Base-by-base conservation (phyloP, 306 rosid genomes). In the Arachis stenosperma region DNA sequence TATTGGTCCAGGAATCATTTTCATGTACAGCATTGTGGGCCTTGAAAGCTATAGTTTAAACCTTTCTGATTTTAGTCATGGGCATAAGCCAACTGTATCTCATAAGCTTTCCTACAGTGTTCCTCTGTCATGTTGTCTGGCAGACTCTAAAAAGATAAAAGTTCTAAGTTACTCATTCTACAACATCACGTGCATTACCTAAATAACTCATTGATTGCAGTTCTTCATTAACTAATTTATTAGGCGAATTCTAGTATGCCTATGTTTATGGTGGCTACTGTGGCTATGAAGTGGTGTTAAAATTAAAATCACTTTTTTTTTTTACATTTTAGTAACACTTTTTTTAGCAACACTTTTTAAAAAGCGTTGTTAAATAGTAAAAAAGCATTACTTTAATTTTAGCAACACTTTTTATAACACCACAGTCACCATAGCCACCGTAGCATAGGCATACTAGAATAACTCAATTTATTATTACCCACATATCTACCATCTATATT, bases 1-100 rank as follows among this genome's bases (percentile, higher is more conserved):
- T 74, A 77, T 66, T 60, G 42, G 76, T 67, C 7, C 69, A 48
- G 67, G 70, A 81, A 55, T 69, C 74, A 52, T 43, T 75, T 55
- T 78, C 68, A 42, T 33, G 77, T 66, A 67, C 64, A 48, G 22
- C 29, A 33, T n/a, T 68, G 6, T 83, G 65, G 61, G 40, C 30
- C 47, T 56, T 57, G 54, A 60, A 57, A 47, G 57, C 61, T 40
- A 54, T 70, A 57, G 17, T 51, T 75, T 44, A 22, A 22, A 57
- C 17, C 55, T 51, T 33, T 30, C 55, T 71, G 57, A 15, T 70
- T 65, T 59, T 65, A 59, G 55, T 22, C 42, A 27, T 44, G 11
- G 72, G 33, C 63, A 22, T 37, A 14, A 46, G 48, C 69, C 42
- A 70, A 52, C 64, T 70, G 67, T 52, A 60, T n/a, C 56, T 51